Base-by-base conservation (phyloP, 2,329 filamentous ascomycete species). In the Aureobasidium sp. region DNA sequence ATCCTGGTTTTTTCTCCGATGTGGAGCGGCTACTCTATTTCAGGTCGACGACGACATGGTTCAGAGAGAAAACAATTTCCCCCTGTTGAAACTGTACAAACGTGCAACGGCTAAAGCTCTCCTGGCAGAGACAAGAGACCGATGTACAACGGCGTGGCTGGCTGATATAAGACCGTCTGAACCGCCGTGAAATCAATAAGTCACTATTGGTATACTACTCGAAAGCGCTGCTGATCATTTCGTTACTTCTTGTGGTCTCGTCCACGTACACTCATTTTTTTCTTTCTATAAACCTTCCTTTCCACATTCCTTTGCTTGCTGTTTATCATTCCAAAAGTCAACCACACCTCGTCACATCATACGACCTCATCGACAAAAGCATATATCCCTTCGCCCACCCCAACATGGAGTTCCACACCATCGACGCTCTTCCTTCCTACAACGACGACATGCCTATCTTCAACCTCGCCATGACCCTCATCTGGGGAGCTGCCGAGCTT, bases 11-110 rank as follows among this genome's bases (percentile, higher is more conserved):
- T 3, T 4, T 8, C 13, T 9, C 10, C 25, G 7, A 42, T 27
- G 55, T 59, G 55, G 55, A 59, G 35, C 33, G 11, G 2, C 17
- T 25, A 21, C 45, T 49, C 55, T 57, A 47, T 57, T 57, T 33
- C 45, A 49, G 31, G 35, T 58, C 25, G 15, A 40, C 29, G 31
- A 49, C 23, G n/a, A 49, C 53, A 57, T 37, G 45, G 47, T 21
- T 31, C 45, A 50, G 35, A 15, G 37, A 19, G 31, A 42, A 40
- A 50, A 40, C 25, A 59, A 59, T 59, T 47, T 59, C 43, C 55
- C 55, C 55, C 55, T 59, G 55, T 59, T 59, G 55, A 50, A 59
- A 59, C 55, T 59, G 55, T 35, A 42, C 27, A 59, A n/a, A 46
- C 45, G 38, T 35, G 55, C 45, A 59, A 59, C 55, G 55, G 55